Evolutionary conservation across 140 eudicot genomes (phyloP).

Genomic region (Erigeron philadelphicus): DNA sequence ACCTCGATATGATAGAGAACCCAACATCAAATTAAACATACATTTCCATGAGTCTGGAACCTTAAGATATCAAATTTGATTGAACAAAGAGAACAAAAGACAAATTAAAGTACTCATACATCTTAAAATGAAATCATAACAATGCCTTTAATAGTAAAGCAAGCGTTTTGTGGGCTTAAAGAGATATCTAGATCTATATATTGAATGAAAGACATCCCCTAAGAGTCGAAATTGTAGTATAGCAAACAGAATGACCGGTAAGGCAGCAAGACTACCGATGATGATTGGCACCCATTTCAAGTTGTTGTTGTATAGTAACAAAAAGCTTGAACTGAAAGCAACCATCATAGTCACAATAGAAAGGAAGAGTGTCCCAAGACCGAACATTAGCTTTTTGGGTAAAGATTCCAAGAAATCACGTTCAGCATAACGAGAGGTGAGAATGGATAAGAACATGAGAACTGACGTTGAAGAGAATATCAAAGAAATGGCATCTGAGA

Average conservation of each 20-base stretch:
- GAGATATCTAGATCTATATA: conserved; percentile 25
- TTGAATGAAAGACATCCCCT: conserved; percentile 30
- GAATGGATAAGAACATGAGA: conserved; percentile 48
- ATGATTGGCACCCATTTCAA: conserved; percentile 23
- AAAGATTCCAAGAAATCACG: conserved; percentile 36
- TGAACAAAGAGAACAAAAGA: too few species aligned
- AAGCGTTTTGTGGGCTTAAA: conserved; percentile 28
- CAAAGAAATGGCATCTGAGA: conserved; percentile 39
- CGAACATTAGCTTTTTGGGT: conserved; percentile 38
- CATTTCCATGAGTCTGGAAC: too few species aligned
- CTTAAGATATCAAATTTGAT: too few species aligned
- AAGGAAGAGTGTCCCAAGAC: conserved; percentile 39
- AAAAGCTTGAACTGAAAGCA: conserved; percentile 38
- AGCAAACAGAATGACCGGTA: conserved; percentile 36
- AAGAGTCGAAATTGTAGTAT: conserved; percentile 34
- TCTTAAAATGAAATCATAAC: not conserved
- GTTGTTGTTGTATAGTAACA: conserved; percentile 26
- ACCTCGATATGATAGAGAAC: too few species aligned
- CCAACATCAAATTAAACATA: too few species aligned
- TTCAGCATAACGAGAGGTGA: conserved; percentile 43
- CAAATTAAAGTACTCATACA: not conserved
- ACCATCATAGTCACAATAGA: conserved; percentile 48
- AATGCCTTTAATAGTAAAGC: conserved; percentile 19
- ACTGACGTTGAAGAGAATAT: conserved; percentile 38
- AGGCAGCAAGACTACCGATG: conserved; percentile 25